phyloP scores from a whole-genome alignment of 331 rosid genomes.

The Ulmus americana region DNA sequence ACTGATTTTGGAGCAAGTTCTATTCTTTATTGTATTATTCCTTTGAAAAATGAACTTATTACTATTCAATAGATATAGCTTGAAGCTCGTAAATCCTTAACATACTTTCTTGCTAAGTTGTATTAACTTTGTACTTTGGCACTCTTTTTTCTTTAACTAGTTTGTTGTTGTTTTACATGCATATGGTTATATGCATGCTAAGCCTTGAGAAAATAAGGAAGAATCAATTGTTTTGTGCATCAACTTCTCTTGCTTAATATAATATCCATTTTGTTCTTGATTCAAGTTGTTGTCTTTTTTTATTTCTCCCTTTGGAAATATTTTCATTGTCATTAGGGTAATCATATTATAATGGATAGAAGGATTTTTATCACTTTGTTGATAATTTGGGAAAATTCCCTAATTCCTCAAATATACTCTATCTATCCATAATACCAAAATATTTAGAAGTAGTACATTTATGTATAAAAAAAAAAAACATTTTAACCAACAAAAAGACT shows the following conservation, averaged over 20 bases:
- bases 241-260: slow-evolving; percentile 7
- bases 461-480: too few relatives aligned
- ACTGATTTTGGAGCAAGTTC: slow-evolving; percentile 8
- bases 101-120: not conserved
- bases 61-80: slow-evolving; percentile 36
- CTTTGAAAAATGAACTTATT: slow-evolving; percentile 25
- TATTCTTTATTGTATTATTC: slow-evolving; percentile 63
- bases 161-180: slow-evolving; percentile 24
- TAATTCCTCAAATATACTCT: too few relatives aligned
- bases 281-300: not conserved
- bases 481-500: too few relatives aligned
- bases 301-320: not conserved
- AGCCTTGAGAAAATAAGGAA: not conserved
- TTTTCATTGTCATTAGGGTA: too few relatives aligned
- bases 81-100: slow-evolving; percentile 21
- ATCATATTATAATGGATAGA: too few relatives aligned
- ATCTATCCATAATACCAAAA: too few relatives aligned
- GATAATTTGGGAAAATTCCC: too few relatives aligned
- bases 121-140: slow-evolving; percentile 15
- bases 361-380: too few relatives aligned
- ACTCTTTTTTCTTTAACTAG: slow-evolving; percentile 18
- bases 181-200: slow-evolving; percentile 31
- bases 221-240: not conserved
- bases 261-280: slow-evolving; percentile 1
- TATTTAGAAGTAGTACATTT: too few relatives aligned